Conservation (phyloP, 352 stramenopile genomes). For the Aphanomyces stellatus region DNA sequence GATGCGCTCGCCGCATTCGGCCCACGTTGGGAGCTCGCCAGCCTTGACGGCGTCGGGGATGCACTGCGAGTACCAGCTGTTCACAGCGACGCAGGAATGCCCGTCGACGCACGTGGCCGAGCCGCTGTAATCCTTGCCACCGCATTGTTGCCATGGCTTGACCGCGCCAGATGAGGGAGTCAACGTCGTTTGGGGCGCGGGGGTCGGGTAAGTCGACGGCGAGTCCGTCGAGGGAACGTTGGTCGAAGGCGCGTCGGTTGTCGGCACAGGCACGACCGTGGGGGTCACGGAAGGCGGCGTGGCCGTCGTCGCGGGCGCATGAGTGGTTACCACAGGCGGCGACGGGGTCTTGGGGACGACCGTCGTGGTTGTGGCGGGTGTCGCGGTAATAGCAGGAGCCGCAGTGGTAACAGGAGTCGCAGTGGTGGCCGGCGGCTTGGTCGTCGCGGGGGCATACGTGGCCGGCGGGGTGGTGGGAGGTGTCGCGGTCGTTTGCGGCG, state of each 20-base stretch:
- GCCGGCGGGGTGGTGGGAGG: background rate
- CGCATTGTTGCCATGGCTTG: slow-evolving; percentile 12
- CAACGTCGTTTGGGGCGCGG: background rate
- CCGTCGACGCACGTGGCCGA: background rate
- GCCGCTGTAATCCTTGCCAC: slow-evolving; percentile 18
- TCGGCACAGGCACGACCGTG: background rate
- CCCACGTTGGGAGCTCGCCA: slow-evolving; percentile 17
- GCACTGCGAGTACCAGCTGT: slow-evolving; percentile 22
- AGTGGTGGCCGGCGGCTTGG: background rate
- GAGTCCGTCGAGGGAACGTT: background rate
- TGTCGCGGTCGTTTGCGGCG: background rate
- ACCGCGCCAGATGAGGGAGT: background rate
- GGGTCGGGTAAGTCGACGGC: background rate
- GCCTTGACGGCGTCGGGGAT: background rate
- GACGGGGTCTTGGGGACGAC: background rate
- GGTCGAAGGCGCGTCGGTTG: background rate
- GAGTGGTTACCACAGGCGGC: background rate
- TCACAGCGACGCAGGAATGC: slow-evolving; percentile 5
- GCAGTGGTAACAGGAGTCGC: background rate
- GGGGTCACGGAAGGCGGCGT: slow-evolving; percentile 1
- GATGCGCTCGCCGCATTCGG: slow-evolving; percentile 9
- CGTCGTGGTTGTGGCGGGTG: background rate
- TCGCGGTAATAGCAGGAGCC: background rate
- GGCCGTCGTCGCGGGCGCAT: background rate
- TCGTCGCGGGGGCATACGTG: background rate